Percentiles rank a stretch among this genome's conserved stretches.
These are phyloP conservation scores for Carex myosuroides DNA, from an alignment of 176 grass and related monocot species.

Conservation along the genomic window DNA sequence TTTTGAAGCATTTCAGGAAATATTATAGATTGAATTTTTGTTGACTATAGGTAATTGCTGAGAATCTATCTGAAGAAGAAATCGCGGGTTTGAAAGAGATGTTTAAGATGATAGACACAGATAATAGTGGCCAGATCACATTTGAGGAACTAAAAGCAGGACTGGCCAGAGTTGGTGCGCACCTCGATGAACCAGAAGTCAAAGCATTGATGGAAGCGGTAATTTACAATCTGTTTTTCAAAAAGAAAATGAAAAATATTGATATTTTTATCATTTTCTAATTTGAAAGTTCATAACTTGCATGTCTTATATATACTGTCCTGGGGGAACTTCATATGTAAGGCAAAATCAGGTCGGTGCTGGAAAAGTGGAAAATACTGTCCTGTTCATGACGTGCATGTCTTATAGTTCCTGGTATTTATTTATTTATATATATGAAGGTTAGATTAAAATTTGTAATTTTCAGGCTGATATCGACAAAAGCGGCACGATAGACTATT, in stretches of 20 bases:
- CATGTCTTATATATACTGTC: neutral
- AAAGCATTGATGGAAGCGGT: slow-evolving; percentile 27
- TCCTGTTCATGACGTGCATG: too few species aligned
- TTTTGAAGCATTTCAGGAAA: neutral
- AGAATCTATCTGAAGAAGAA: slow-evolving; percentile 28
- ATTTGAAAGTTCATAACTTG: neutral
- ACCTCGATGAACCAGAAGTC: slow-evolving; percentile 19
- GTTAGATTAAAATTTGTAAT: neutral
- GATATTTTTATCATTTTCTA: neutral
- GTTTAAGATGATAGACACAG: slow-evolving; percentile 28
- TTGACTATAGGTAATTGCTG: slow-evolving; percentile 18
- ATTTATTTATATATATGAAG: neutral
- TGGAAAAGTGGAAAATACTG: neutral
- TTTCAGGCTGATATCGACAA: slow-evolving; percentile 84
- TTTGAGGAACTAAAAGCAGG: slow-evolving; percentile 27
- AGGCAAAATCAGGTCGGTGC: neutral
- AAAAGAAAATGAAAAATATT: neutral
- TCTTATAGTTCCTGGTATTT: too few species aligned
- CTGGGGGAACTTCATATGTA: neutral
- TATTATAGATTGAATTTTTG: neutral
- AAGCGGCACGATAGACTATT: slow-evolving; percentile 83
- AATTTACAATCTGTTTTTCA: neutral
- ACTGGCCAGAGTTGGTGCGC: slow-evolving; percentile 15
- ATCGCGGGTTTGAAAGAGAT: slow-evolving; percentile 20
- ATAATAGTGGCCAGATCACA: slow-evolving; percentile 28